Conservation (phyloP, 2,329 filamentous ascomycete genomes). For the Phyllosticta citriasiana region DNA sequence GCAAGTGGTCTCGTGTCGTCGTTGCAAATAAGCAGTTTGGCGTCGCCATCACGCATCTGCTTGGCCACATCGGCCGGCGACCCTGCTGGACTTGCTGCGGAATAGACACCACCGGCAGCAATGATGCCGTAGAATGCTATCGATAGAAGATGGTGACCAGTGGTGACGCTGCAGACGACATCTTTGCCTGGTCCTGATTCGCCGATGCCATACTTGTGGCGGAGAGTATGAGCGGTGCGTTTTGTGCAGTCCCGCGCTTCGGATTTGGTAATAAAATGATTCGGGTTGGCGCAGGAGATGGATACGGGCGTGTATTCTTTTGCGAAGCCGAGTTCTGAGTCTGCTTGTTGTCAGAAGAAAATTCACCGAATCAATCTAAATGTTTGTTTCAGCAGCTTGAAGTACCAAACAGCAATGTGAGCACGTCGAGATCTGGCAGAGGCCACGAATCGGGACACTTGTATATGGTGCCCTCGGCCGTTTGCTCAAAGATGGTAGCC, state of each 20-base stretch:
- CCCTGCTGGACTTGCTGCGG: constrained; percentile 42
- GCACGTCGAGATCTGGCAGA: constrained; percentile 29
- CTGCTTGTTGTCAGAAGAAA: constrained; percentile 10
- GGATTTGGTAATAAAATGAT: constrained; percentile 44
- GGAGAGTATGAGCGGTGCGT: constrained; percentile 46
- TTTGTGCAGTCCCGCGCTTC: constrained; percentile 40
- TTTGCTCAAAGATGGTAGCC: constrained; percentile 25
- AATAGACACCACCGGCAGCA: constrained; percentile 50
- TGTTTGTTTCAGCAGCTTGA: not conserved
- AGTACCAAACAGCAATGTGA: constrained; percentile 34
- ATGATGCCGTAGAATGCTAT: constrained; percentile 47
- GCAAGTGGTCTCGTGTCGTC: constrained; percentile 39
- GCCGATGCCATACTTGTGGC: constrained; percentile 45
- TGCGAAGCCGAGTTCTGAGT: constrained; percentile 22
- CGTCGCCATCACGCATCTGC: constrained; percentile 35
- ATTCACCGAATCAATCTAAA: not conserved
- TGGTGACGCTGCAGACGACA: constrained; percentile 47
- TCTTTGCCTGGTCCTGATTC: constrained; percentile 34
- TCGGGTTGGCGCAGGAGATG: constrained; percentile 46
- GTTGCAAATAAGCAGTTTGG: constrained; percentile 37
- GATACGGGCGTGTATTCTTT: constrained; percentile 46
- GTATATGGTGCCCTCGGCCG: constrained; percentile 21
- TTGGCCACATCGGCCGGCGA: constrained; percentile 43
- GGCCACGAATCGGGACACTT: constrained; percentile 22
- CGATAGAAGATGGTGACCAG: constrained; percentile 46